phyloP scores from a whole-genome alignment of 306 rosid species.

The Pyrus pyrifolia region DNA sequence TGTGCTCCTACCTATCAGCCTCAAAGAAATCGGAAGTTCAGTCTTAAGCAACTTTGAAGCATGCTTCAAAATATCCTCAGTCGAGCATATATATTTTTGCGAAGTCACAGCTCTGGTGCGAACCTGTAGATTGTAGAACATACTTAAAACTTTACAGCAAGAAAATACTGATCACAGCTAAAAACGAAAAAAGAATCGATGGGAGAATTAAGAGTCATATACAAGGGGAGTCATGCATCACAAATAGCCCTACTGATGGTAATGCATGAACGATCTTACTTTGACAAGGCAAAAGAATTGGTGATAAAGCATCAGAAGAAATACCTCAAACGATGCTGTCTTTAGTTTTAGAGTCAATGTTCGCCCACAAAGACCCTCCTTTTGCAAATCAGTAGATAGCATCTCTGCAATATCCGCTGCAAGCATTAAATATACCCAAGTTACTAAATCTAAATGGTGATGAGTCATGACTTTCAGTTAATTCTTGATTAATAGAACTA shows the following conservation, averaged over 20 bases:
- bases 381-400: slow-evolving; percentile 80
- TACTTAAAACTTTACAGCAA: background rate
- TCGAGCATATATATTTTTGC: slow-evolving; percentile 53
- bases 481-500: slow-evolving; percentile 6
- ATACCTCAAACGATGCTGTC: slow-evolving; percentile 89
- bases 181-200: background rate
- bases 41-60: slow-evolving; percentile 82
- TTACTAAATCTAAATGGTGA: too few species aligned
- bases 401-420: slow-evolving; percentile 89
- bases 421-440: slow-evolving; percentile 20
- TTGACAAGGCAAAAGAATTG: background rate
- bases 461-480: background rate
- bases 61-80: slow-evolving; percentile 73
- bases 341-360: slow-evolving; percentile 87
- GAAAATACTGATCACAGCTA: background rate
- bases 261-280: background rate
- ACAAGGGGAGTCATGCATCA: background rate
- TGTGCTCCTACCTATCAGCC: slow-evolving; percentile 60
- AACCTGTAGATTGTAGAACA: slow-evolving; percentile 46
- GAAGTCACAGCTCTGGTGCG: slow-evolving; percentile 82
- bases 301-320: slow-evolving; percentile 2
- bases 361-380: slow-evolving; percentile 74
- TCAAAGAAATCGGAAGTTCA: slow-evolving; percentile 85
- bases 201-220: background rate
- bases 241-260: background rate